Conservation (phyloP, 163 green algal species). For the Scenedesmus sp. region DNA sequence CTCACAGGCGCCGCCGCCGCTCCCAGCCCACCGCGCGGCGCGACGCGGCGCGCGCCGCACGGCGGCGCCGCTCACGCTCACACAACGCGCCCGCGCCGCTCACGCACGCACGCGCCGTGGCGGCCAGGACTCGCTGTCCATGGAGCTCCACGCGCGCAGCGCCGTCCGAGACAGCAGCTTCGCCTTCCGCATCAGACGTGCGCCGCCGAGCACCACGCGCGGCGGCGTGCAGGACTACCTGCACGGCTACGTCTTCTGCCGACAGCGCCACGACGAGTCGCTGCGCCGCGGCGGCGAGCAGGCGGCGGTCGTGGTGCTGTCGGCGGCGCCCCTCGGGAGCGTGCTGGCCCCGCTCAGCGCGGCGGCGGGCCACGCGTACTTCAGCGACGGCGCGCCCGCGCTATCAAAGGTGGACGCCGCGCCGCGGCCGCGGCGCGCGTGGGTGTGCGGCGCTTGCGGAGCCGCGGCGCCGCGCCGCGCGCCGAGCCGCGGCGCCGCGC, state of each 20-base stretch:
- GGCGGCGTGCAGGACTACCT: not conserved
- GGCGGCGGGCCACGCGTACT: slow-evolving; percentile 65
- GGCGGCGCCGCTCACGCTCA: no score
- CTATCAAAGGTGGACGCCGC: slow-evolving; percentile 60
- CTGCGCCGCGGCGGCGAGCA: slow-evolving; percentile 81
- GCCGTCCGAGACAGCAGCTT: slow-evolving; percentile 79
- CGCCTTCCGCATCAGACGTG: slow-evolving; percentile 68
- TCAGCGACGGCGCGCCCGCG: slow-evolving; percentile 61
- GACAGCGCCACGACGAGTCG: slow-evolving; percentile 77
- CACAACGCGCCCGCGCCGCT: no score
- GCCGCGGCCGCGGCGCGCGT: no score
- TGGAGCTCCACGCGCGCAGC: slow-evolving; percentile 65
- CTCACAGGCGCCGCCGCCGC: no score
- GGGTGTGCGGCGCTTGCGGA: not conserved
- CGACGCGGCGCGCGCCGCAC: no score
- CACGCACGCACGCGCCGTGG: no score
- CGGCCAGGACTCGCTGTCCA: slow-evolving; percentile 74
- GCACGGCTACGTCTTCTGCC: slow-evolving; percentile 81
- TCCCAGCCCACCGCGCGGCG: no score
- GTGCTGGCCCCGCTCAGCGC: slow-evolving; percentile 61
- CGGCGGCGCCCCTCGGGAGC: slow-evolving; percentile 35
- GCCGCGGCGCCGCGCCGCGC: not conserved
- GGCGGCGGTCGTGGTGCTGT: slow-evolving; percentile 57
- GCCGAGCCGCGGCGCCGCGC: not conserved
- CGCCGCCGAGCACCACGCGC: not conserved